phyloP scores from a whole-genome alignment of 306 rosid species.

The Luffa acutangula region DNA sequence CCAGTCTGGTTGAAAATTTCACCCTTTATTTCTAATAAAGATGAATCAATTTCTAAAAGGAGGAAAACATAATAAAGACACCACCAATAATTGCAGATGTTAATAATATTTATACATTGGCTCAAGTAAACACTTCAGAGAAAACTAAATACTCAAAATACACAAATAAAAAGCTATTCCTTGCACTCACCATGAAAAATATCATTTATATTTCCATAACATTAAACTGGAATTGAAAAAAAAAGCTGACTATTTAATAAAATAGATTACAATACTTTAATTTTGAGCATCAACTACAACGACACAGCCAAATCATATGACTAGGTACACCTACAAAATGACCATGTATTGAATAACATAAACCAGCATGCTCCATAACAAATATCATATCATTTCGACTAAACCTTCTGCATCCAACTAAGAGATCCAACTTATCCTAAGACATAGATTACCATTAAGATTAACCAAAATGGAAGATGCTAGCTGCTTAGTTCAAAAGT shows the following conservation, averaged over 20 bases:
- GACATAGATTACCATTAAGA: neutral
- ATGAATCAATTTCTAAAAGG: neutral
- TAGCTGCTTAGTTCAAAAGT: constrained; percentile 14
- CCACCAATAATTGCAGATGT: neutral
- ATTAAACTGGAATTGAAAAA: neutral
- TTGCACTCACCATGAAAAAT: neutral
- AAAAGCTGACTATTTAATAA: neutral
- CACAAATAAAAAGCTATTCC: neutral
- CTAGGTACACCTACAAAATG: neutral
- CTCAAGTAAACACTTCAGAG: neutral
- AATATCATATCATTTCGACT: neutral
- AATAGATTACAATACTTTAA: neutral
- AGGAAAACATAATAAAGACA: neutral
- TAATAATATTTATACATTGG: neutral
- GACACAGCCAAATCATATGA: neutral
- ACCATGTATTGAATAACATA: neutral
- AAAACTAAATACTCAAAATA: neutral
- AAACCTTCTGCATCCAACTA: neutral
- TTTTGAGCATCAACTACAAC: neutral
- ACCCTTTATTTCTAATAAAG: neutral
- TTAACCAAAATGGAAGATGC: constrained; percentile 15
- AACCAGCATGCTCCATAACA: neutral
- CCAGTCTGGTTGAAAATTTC: neutral
- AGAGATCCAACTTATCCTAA: neutral
- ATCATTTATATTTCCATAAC: neutral